Evolutionary conservation across 768 basidiomycete genomes (phyloP).

Genomic region (Flagelloscypha sp.): DNA sequence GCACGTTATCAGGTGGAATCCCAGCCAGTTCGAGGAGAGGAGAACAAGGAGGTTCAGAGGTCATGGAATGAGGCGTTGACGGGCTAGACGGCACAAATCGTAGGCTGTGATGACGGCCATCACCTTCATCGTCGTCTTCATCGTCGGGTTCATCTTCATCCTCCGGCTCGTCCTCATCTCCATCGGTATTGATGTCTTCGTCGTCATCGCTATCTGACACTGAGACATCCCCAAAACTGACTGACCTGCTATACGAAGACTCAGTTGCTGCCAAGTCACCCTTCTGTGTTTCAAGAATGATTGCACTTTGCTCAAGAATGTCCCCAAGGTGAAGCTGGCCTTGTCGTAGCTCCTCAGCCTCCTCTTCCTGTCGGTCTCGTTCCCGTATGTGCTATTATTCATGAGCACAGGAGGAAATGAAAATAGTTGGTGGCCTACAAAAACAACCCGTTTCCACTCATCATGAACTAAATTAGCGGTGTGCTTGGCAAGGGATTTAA

Average conservation of each 20-base stretch:
- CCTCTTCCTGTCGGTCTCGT: slow-evolving; percentile 49
- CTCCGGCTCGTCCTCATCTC: slow-evolving; percentile 20
- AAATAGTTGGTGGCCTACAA: slow-evolving; percentile 38
- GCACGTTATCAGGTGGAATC: too few species aligned
- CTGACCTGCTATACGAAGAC: slow-evolving; percentile 49
- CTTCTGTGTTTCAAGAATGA: slow-evolving; percentile 79
- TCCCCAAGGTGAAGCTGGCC: slow-evolving; percentile 86
- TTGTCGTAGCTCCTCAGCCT: slow-evolving; percentile 69
- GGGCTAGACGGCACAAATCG: too few species aligned
- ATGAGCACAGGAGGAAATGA: slow-evolving; percentile 2
- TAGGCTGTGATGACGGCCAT: neutral
- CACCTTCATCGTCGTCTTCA: slow-evolving; percentile 24
- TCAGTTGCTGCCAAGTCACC: slow-evolving; percentile 52
- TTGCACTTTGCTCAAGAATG: slow-evolving; percentile 82
- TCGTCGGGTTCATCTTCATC: slow-evolving; percentile 20
- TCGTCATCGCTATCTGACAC: slow-evolving; percentile 22
- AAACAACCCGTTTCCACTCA: slow-evolving; percentile 86
- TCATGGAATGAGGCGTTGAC: too few species aligned
- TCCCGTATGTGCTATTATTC: slow-evolving; percentile 60
- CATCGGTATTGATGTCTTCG: slow-evolving; percentile 22
- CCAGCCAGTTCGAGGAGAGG: too few species aligned
- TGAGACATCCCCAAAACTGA: slow-evolving; percentile 40
- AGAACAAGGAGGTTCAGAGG: too few species aligned
- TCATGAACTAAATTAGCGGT: slow-evolving; percentile 60
- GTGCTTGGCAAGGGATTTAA: slow-evolving; percentile 60